Conservation (phyloP, 2,329 filamentous ascomycete species). For the Trichophyton mentagrophytes region DNA sequence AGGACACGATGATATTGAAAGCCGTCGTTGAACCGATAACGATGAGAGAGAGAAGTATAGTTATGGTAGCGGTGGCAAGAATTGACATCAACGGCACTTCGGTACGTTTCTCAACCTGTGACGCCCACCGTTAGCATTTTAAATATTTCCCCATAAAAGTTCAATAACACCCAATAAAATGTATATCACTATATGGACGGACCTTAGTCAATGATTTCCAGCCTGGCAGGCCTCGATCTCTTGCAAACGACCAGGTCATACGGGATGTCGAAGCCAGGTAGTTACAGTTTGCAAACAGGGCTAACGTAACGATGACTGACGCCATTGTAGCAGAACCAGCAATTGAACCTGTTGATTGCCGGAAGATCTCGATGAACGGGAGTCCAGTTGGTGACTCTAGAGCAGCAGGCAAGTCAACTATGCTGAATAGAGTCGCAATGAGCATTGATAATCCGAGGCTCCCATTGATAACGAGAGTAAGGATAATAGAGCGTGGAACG, state of each 20-base stretch:
- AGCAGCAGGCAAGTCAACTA: conserved; percentile 29
- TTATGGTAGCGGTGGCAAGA: conserved; percentile 22
- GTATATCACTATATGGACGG: background rate
- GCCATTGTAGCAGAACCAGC: conserved; percentile 35
- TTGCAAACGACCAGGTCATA: conserved; percentile 33
- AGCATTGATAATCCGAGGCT: conserved; percentile 35
- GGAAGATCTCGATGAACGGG: conserved; percentile 41
- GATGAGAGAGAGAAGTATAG: conserved; percentile 33
- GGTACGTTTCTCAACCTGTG: conserved; percentile 23
- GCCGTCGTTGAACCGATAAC: conserved; percentile 41
- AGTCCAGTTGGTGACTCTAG: conserved; percentile 34
- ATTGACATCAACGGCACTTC: conserved; percentile 34
- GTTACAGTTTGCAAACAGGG: conserved; percentile 24
- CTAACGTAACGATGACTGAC: conserved; percentile 33
- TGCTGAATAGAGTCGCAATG: conserved; percentile 34
- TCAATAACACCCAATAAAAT: no score
- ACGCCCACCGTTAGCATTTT: conserved; percentile 3
- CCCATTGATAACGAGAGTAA: conserved; percentile 37
- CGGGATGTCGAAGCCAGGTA: conserved; percentile 27
- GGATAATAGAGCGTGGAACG: conserved; percentile 38
- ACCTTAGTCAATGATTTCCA: conserved; percentile 21
- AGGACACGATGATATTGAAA: conserved; percentile 43
- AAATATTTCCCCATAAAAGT: background rate
- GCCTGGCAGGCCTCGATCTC: conserved; percentile 32
- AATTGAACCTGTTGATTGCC: conserved; percentile 32